phyloP scores from a whole-genome alignment of 495 filamentous ascomycete species.

The Xylaria bambusicola region DNA sequence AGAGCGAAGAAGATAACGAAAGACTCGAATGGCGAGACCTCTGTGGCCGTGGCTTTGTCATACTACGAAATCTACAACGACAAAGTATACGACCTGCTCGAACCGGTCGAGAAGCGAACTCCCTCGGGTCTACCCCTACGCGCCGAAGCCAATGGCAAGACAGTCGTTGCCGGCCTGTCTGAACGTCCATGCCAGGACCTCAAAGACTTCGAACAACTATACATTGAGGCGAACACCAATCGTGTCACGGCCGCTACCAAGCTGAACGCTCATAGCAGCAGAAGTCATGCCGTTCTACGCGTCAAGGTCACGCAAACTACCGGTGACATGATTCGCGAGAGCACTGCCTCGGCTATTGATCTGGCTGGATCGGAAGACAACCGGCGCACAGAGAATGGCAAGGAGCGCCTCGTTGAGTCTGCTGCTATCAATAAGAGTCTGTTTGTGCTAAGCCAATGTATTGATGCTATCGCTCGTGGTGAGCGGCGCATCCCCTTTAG shows the following conservation, averaged over 20 bases:
- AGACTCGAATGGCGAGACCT: constrained; percentile 72
- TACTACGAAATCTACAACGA: constrained; percentile 99
- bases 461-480: constrained; percentile 80
- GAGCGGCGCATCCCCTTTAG: constrained; percentile 84
- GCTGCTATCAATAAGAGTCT: constrained; percentile 98
- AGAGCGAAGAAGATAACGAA: constrained; percentile 84
- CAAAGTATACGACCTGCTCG: constrained; percentile 91
- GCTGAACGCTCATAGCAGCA: constrained; percentile 91
- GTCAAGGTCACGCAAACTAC: constrained; percentile 82
- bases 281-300: constrained; percentile 90
- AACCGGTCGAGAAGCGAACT: constrained; percentile 86
- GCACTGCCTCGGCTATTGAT: constrained; percentile 92
- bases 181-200: constrained; percentile 81
- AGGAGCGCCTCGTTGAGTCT: constrained; percentile 91
- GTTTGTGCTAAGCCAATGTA: constrained; percentile 92
- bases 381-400: constrained; percentile 88
- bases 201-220: constrained; percentile 90
- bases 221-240: constrained; percentile 93
- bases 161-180: constrained; percentile 86
- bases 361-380: constrained; percentile 97
- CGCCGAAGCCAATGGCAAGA: constrained; percentile 84
- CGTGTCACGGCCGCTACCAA: constrained; percentile 91
- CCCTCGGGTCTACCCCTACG: constrained; percentile 80
- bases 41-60: constrained; percentile 76
- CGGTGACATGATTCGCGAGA: constrained; percentile 68